These are phyloP conservation scores for Drechmeria coniospora DNA, from an alignment of 2,329 filamentous ascomycete genomes.

Conservation along the genomic window DNA sequence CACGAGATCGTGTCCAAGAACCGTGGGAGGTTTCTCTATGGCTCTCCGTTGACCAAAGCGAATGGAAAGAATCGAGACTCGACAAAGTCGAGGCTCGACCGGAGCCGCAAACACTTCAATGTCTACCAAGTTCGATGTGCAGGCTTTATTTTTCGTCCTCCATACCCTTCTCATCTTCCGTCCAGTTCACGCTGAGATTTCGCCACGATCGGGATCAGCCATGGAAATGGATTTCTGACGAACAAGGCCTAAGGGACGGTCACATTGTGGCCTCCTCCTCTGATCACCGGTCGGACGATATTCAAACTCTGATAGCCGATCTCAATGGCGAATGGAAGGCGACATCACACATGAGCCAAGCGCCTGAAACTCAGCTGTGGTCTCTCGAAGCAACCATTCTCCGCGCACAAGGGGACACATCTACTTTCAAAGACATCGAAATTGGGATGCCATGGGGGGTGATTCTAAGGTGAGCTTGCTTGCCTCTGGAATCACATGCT, in stretches of 20 bases:
- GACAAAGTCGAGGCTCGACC: conserved; percentile 8
- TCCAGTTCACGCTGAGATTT: conserved; percentile 60
- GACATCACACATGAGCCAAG: conserved; percentile 43
- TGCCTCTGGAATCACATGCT: neutral
- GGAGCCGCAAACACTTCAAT: conserved; percentile 36
- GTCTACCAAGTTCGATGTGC: conserved; percentile 7
- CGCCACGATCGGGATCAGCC: conserved; percentile 31
- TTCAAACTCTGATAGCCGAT: conserved; percentile 40
- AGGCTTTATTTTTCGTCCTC: conserved; percentile 39
- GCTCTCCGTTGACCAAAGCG: conserved; percentile 43
- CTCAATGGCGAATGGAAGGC: conserved; percentile 42
- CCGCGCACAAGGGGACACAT: conserved; percentile 39
- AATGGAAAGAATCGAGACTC: conserved; percentile 38
- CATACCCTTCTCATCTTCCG: conserved; percentile 29
- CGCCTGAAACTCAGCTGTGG: conserved; percentile 56
- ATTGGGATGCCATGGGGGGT: conserved; percentile 48
- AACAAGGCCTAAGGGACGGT: conserved; percentile 48
- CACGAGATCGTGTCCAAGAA: conserved; percentile 33
- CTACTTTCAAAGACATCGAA: conserved; percentile 37
- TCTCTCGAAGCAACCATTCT: conserved; percentile 42
- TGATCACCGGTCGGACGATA: conserved; percentile 17
- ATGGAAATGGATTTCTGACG: conserved; percentile 60
- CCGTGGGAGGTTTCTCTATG: conserved; percentile 63
- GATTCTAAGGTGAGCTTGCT: conserved; percentile 31
- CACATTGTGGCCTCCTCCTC: conserved; percentile 32